Base-by-base conservation (phyloP, 176 grass and related monocot genomes). In the Pontederia crassipes region DNA sequence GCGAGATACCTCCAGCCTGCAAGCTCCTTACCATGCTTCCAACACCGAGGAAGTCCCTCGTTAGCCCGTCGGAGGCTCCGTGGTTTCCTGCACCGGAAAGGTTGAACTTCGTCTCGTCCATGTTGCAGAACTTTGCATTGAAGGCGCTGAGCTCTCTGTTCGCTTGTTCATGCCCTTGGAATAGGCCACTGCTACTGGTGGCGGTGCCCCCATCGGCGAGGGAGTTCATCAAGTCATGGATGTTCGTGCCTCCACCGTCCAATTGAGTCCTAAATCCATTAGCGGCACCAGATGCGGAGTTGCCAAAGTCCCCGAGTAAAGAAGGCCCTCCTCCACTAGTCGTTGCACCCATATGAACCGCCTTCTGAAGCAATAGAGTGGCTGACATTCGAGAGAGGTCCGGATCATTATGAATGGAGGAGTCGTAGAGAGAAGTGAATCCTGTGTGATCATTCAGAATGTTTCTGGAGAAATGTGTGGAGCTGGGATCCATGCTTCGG, bases 361-460 rank as follows among this genome's bases (percentile, higher is more conserved):
- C 94, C 77, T 93, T 98, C 72, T 98, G 94, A 1, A 98, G 94
- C 60, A 98, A 62, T 2, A 88, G 84, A 0, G 94, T 98, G 11
- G 94, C 94, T 7, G 94, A 99, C 88, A 99, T 99, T 68, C 87
- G 88, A 48, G 88, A 88, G 47, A 93, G 74, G 56, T 80, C 74
- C 1, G 68, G 45, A n/a, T 99, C 93, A 8, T 70, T 70, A 68
- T 87, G 89, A 55, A 85, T 75, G 12, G 79, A 78, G 47, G 71
- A 28, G 51, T 77, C 64, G 46, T 73, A 74, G 17, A 82, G 24
- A 57, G 74, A 69, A 6, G 69, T 58, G 12, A 69, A 46, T 0
- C 64, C 65, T 35, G 84, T 65, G 57, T 84, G 91, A 7, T 90
- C 90, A 54, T 71, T 77, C 10, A 88, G 57, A 12, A 79, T 77